Percentiles rank a stretch among this genome's conserved stretches.
phyloP scores from a whole-genome alignment of 805 yeast species.

The Candida qinlingensis region DNA sequence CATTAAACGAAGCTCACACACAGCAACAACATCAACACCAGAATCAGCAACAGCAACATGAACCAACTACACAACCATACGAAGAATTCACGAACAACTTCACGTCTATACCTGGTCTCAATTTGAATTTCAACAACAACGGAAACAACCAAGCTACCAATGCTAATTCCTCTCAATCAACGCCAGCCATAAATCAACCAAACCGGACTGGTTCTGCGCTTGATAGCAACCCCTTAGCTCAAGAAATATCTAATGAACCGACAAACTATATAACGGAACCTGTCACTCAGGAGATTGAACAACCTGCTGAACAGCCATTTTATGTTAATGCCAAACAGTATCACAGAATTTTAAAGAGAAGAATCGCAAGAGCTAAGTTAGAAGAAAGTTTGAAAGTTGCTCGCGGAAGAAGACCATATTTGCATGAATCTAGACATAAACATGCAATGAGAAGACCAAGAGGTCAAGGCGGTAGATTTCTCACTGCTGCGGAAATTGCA shows the following conservation, averaged over 20 bases:
- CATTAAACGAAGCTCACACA: neutral
- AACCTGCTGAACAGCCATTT: constrained; percentile 74
- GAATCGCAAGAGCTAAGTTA: constrained; percentile 88
- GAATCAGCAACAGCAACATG: constrained; percentile 2
- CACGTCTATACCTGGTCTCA: constrained; percentile 17
- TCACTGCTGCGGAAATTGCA: constrained; percentile 84
- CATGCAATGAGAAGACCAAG: constrained; percentile 99
- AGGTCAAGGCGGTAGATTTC: constrained; percentile 96
- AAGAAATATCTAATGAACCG: constrained; percentile 3
- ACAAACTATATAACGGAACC: constrained; percentile 4
- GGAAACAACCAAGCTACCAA: constrained; percentile 1
- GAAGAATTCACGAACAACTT: constrained; percentile 17
- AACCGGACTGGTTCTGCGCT: neutral
- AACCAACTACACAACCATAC: constrained; percentile 5
- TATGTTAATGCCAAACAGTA: constrained; percentile 98
- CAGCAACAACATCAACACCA: constrained; percentile 3
- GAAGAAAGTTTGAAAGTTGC: constrained; percentile 87
- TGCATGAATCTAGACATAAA: constrained; percentile 95
- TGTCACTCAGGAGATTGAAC: constrained; percentile 10
- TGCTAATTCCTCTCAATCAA: neutral
- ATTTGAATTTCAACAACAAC: constrained; percentile 12
- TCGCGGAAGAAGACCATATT: constrained; percentile 85
- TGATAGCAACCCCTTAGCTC: constrained; percentile 8
- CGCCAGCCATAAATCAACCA: constrained; percentile 2
- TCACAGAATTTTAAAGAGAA: constrained; percentile 86